These are phyloP conservation scores for Phytophthora chlamydospora DNA, from an alignment of 352 stramenopile species.

Conservation along the genomic window DNA sequence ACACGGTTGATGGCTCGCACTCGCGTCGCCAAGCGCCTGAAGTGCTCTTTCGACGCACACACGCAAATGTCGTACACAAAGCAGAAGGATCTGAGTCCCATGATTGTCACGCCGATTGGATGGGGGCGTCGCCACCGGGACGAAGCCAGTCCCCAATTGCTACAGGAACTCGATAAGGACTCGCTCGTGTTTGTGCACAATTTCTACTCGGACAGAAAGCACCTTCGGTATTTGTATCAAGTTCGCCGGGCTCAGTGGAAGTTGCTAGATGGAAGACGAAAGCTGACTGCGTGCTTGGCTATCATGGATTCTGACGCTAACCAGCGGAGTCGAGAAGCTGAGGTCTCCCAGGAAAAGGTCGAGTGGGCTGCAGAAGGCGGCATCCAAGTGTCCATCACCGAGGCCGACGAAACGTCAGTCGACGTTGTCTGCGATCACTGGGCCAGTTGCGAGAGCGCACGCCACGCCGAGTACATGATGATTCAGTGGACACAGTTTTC, in stretches of 20 bases:
- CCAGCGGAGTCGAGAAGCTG: constrained; percentile 29
- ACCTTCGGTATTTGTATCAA: constrained; percentile 25
- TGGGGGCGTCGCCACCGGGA: constrained; percentile 31
- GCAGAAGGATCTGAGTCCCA: constrained; percentile 35
- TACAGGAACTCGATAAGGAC: constrained; percentile 38
- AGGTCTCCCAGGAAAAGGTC: constrained; percentile 20
- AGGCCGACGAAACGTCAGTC: constrained; percentile 34
- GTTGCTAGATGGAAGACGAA: constrained; percentile 17
- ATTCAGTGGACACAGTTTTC: constrained; percentile 56
- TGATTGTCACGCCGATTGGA: constrained; percentile 28
- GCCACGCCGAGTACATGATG: constrained; percentile 56
- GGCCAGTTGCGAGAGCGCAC: constrained; percentile 36
- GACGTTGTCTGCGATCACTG: constrained; percentile 41
- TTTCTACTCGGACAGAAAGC: constrained; percentile 22
- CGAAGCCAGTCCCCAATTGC: constrained; percentile 20
- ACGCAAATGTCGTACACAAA: constrained; percentile 22
- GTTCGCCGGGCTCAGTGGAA: constrained; percentile 23
- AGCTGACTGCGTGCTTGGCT: constrained; percentile 23
- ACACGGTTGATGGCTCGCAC: constrained; percentile 13
- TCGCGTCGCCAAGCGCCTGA: constrained; percentile 20
- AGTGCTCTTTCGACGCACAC: constrained; percentile 22
- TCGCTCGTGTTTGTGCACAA: constrained; percentile 33
- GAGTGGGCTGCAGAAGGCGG: constrained; percentile 40
- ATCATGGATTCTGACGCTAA: constrained; percentile 39
- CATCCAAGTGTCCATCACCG: constrained; percentile 33